Base-by-base conservation (phyloP, 1,284 basidiomycete species). In the Wolfiporia cocos region DNA sequence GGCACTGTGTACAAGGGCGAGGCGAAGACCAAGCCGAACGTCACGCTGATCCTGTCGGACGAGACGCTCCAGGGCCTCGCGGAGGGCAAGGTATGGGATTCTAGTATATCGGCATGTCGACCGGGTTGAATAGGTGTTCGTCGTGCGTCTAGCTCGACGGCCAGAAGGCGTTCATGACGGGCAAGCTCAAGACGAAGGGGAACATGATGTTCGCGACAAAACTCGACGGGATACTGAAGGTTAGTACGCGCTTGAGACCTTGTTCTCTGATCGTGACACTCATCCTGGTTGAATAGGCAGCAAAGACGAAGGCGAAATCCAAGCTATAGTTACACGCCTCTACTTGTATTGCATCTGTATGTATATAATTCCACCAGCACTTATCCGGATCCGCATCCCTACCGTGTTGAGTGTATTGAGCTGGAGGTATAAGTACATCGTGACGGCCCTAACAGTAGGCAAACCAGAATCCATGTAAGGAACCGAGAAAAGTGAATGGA, bases 111-210 rank as follows among this genome's bases (percentile, higher is more conserved):
- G 26, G 26, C 7, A 7, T 28, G 26, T 9, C 14, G 14, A 14
- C 9, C 26, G 26, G 26, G 9, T 9, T n/a, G n/a, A n/a, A n/a
- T 17, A 2, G 3, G 34, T 29, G 9, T 29, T 29, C 28, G n/a
- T n/a, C n/a, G n/a, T n/a, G n/a, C 37, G 3, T 47, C 3, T 49
- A 86, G 84, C 66, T 83, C 23, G 85, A 90, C 55, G 92, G 89
- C 7, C 93, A 96, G 64, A 93, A 92, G 64, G 91, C 90, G 18
- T 94, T 92, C 71, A 91, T 94, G 87, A 89, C 87, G 12, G 92
- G 92, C 17, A 88, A 89, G 59, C 75, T 95, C 46, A 86, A 87
- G 74, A 84, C 84, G 14, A 84, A 78, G 61, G 87, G 87, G 38
- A 91, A 91, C 65, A 81, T 90, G 62, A 90, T 91, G 86, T 73